These are phyloP conservation scores for Exophiala spinifera DNA, from an alignment of 2,329 filamentous ascomycete genomes.

Conservation along the genomic window DNA sequence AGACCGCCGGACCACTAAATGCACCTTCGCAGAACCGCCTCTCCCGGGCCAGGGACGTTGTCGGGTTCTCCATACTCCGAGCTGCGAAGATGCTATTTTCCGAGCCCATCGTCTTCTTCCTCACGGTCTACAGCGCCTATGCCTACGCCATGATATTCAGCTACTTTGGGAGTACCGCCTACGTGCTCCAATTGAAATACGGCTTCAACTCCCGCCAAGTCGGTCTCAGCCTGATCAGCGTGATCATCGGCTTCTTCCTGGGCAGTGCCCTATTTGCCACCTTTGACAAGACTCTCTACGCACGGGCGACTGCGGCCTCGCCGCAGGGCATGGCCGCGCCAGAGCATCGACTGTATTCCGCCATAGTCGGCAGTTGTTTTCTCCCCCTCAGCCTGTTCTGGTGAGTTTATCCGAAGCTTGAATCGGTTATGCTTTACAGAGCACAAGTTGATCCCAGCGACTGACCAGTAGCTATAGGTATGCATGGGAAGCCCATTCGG, in stretches of 20 bases:
- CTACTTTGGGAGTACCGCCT: slow-evolving; percentile 78
- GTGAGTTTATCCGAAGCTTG: slow-evolving; percentile 40
- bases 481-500: slow-evolving; percentile 42
- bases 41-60: too few species aligned
- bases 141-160: slow-evolving; percentile 77
- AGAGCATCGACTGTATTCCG: slow-evolving; percentile 47
- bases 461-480: slow-evolving; percentile 3
- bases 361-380: slow-evolving; percentile 47
- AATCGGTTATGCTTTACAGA: too few species aligned
- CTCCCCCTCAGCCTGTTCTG: slow-evolving; percentile 48
- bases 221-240: slow-evolving; percentile 76
- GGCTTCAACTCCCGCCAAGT: slow-evolving; percentile 63
- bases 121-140: slow-evolving; percentile 71
- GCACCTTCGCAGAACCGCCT: too few species aligned
- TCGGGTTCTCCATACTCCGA: slow-evolving; percentile 46
- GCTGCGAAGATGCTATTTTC: slow-evolving; percentile 63
- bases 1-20: too few species aligned
- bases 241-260: slow-evolving; percentile 67
- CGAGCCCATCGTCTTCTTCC: slow-evolving; percentile 65
- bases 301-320: slow-evolving; percentile 9
- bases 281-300: slow-evolving; percentile 20
- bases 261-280: slow-evolving; percentile 32
- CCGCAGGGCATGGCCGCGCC: slow-evolving; percentile 35
- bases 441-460: neutral
- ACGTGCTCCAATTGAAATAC: slow-evolving; percentile 70